These are phyloP conservation scores for Cicer bijugum DNA, from an alignment of 306 rosid species.

Conservation along the genomic window DNA sequence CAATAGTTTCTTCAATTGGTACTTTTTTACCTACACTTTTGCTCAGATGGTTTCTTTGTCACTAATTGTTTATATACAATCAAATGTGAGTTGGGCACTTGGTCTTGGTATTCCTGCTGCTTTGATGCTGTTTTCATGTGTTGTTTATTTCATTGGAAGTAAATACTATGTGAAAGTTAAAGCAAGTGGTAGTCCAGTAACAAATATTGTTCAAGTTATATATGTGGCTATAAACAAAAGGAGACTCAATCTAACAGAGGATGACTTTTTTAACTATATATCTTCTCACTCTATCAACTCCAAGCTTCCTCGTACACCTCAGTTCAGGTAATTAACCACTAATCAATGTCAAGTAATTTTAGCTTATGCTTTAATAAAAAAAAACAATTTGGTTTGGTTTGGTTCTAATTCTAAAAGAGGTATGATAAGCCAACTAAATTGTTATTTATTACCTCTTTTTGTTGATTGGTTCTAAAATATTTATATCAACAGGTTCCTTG, in stretches of 20 bases:
- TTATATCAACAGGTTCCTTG: conserved; percentile 55
- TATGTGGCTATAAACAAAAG: conserved; percentile 70
- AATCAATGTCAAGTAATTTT: not conserved
- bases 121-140: conserved; percentile 68
- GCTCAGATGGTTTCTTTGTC: conserved; percentile 75
- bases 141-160: conserved; percentile 63
- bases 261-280: conserved; percentile 51
- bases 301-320: conserved; percentile 67
- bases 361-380: not conserved
- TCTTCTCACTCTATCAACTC: conserved; percentile 70
- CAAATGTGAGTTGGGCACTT: conserved; percentile 79
- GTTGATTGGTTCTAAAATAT: not conserved
- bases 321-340: conserved; percentile 62
- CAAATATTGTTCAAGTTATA: conserved; percentile 67
- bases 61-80: conserved; percentile 69
- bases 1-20: conserved; percentile 95
- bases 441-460: too few species aligned
- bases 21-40: conserved; percentile 73
- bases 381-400: too few species aligned
- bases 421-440: too few species aligned
- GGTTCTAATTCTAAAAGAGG: too few species aligned
- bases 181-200: conserved; percentile 77
- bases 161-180: conserved; percentile 72
- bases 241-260: conserved; percentile 47
- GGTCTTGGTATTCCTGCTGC: conserved; percentile 82